phyloP scores from a whole-genome alignment of 495 filamentous ascomycete genomes.

The Xylaria venustula region DNA sequence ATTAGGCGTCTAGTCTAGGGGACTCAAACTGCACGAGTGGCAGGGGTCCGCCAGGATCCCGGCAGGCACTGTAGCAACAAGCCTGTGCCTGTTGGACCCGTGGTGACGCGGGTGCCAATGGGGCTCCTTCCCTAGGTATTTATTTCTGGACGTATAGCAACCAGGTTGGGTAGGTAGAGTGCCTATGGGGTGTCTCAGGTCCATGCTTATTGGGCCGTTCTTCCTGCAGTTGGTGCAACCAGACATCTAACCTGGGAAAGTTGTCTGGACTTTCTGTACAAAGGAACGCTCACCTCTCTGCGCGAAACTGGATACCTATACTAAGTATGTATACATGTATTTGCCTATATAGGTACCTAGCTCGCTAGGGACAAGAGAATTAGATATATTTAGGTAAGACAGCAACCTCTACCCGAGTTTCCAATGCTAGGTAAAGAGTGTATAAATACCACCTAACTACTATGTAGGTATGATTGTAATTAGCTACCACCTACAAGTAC shows the following conservation, averaged over 20 bases:
- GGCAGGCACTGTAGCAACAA: not conserved
- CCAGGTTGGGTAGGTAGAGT: not conserved
- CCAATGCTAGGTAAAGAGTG: no score
- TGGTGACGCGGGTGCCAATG: not conserved
- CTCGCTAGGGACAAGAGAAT: no score
- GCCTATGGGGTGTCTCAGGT: not conserved
- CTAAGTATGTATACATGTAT: not conserved
- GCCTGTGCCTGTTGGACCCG: not conserved
- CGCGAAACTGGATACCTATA: no score
- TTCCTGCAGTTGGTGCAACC: not conserved
- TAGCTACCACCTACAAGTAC: no score
- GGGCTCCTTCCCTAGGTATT: not conserved
- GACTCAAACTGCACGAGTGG: not conserved
- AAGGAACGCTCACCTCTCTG: no score
- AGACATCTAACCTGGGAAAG: no score
- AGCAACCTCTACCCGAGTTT: no score
- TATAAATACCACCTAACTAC: no score
- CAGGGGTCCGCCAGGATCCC: not conserved
- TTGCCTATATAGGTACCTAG: not conserved
- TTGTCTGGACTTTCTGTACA: no score
- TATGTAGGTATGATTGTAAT: no score
- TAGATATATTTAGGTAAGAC: no score
- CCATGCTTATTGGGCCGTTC: not conserved
- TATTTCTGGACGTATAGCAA: no score
- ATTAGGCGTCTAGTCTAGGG: not conserved